phyloP scores from a whole-genome alignment of 2,329 filamentous ascomycete species.

The Fusarium foetens region DNA sequence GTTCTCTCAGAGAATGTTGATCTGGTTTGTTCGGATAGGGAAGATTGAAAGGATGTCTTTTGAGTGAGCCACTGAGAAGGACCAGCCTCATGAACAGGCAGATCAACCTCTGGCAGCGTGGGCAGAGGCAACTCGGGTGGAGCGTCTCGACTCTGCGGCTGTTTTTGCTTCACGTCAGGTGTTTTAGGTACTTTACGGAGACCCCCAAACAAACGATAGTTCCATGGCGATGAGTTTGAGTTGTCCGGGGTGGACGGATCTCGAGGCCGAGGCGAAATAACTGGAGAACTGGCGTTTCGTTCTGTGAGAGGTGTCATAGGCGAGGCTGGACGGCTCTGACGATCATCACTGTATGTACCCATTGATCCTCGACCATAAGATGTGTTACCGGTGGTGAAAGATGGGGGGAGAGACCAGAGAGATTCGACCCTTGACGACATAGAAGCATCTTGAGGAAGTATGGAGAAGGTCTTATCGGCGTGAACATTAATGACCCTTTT shows the following conservation, averaged over 20 bases:
- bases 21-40: conserved; percentile 47
- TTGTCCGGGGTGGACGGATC: conserved; percentile 30
- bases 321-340: conserved; percentile 59
- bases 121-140: conserved; percentile 43
- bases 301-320: conserved; percentile 61
- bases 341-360: conserved; percentile 60
- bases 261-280: conserved; percentile 24
- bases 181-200: conserved; percentile 60
- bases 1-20: conserved; percentile 61
- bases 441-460: conserved; percentile 52
- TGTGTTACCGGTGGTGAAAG: conserved; percentile 57
- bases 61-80: conserved; percentile 33
- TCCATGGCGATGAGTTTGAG: conserved; percentile 57
- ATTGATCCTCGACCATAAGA: conserved; percentile 62
- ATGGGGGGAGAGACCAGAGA: conserved; percentile 54
- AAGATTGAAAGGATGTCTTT: conserved; percentile 42
- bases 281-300: conserved; percentile 42
- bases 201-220: conserved; percentile 64
- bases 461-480: conserved; percentile 68
- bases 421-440: conserved; percentile 47
- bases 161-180: conserved; percentile 56
- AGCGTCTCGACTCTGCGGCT: conserved; percentile 44
- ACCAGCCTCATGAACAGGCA: conserved; percentile 30
- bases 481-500: conserved; percentile 61
- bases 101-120: conserved; percentile 45